Evolutionary conservation across 2,329 filamentous ascomycete species (phyloP), one percentile per base, ranked within the genome.

Genomic region (Grosmannia serpens): DNA sequence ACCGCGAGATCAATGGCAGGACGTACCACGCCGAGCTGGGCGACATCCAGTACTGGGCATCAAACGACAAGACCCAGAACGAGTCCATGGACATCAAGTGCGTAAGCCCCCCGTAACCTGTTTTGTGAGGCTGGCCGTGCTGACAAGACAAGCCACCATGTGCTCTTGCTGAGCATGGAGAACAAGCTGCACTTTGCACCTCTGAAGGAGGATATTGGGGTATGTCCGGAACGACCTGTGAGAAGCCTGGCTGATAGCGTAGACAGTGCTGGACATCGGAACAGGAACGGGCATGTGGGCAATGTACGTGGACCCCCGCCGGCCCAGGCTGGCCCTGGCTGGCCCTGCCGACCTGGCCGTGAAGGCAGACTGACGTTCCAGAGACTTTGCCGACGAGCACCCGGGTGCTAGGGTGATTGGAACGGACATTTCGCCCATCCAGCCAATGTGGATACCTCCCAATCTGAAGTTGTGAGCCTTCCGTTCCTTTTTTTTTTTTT

Each of bases 341-440:
- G 38, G 38, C 15, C 38, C 38, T 41, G 15, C 17, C 15, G 5
- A 41, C 15, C 38, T 20, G 2, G 7, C 15, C 13, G 5, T 17
- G n/a, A 44, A n/a, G 33, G 26, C 17, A 17, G 53, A 55, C 24
- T 27, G 9, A 49, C 29, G 20, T 6, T 29, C 20, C n/a, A 83
- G 83, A 61, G 81, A 82, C 62, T 69, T 73, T 57, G 67, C 73
- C 62, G 67, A 78, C 56, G 62, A 71, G 6, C 74, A 75, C 44
- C 76, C 77, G 35, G 65, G 70, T 62, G 72, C 66, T 62, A 71
- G 66, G 71, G 81, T 69, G 13, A 75, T 75, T 52, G 80, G 80
- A 27, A 80, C 78, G 17, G 80, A 83, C 65, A 70, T 83, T 15
- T 80, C 78, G 7, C 78, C 80, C 0, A 80, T 81, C 15, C 80